phyloP scores from a whole-genome alignment of 1,284 basidiomycete species.

The Apiotrichum mycotoxinovorans region DNA sequence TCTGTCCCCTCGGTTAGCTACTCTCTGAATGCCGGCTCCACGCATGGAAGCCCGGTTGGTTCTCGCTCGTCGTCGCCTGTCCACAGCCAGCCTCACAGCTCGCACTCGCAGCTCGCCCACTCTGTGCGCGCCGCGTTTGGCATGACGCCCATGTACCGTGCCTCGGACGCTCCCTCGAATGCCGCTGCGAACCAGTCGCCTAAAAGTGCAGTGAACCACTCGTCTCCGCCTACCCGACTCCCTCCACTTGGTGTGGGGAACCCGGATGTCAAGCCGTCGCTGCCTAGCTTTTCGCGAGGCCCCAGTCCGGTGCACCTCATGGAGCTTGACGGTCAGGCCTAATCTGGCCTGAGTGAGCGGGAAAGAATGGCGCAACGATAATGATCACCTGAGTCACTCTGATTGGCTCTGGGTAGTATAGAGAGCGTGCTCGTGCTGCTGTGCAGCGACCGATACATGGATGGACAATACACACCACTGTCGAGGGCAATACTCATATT shows the following conservation, averaged over 20 bases:
- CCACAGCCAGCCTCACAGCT: constrained; percentile 17
- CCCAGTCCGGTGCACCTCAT: constrained; percentile 23
- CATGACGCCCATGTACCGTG: constrained; percentile 74
- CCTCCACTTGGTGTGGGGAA: constrained; percentile 33
- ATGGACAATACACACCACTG: neutral
- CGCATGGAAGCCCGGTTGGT: constrained; percentile 41
- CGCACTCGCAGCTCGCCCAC: constrained; percentile 45
- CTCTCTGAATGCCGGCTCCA: constrained; percentile 42
- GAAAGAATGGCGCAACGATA: neutral
- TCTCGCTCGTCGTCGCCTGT: constrained; percentile 44
- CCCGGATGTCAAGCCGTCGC: constrained; percentile 17
- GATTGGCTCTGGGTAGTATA: neutral
- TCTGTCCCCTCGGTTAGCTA: constrained; percentile 33
- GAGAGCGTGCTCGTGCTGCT: neutral
- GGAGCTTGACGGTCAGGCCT: constrained; percentile 24
- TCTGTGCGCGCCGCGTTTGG: constrained; percentile 77
- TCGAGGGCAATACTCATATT: neutral
- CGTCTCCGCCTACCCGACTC: constrained; percentile 31
- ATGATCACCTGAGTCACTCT: neutral
- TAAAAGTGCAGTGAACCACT: constrained; percentile 24
- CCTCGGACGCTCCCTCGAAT: constrained; percentile 15
- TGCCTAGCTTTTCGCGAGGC: constrained; percentile 19
- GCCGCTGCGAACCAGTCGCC: constrained; percentile 24
- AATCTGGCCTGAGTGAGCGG: neutral
- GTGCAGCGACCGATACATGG: neutral